These are phyloP conservation scores for Blastosporella zonata DNA, from an alignment of 1,284 basidiomycete genomes.

Conservation along the genomic window DNA sequence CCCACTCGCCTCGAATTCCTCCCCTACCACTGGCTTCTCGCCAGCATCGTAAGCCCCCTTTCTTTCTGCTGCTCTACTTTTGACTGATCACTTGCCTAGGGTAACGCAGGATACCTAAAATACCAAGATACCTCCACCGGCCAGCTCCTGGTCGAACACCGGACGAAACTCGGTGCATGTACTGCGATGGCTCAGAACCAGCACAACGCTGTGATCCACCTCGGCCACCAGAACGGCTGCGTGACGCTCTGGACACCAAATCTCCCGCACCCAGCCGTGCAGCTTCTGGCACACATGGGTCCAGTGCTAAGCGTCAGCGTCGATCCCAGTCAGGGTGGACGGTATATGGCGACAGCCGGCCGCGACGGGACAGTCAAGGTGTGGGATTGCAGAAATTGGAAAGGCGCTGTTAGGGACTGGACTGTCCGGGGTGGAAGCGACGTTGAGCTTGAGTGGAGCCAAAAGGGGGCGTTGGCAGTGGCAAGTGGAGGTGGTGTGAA, in stretches of 20 bases:
- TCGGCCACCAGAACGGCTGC: slow-evolving; percentile 90
- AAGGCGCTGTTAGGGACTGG: slow-evolving; percentile 83
- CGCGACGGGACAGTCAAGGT: slow-evolving; percentile 88
- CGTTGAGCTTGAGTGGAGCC: slow-evolving; percentile 73
- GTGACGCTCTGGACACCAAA: slow-evolving; percentile 98
- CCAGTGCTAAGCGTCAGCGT: slow-evolving; percentile 82
- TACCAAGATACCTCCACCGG: slow-evolving; percentile 98
- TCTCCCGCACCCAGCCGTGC: slow-evolving; percentile 86
- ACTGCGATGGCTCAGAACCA: slow-evolving; percentile 88
- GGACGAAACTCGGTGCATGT: slow-evolving; percentile 89
- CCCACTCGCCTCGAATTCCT: slow-evolving; percentile 90
- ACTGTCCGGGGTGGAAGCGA: slow-evolving; percentile 56
- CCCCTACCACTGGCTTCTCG: slow-evolving; percentile 95
- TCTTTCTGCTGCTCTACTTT: not conserved
- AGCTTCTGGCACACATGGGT: slow-evolving; percentile 88
- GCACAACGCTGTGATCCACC: slow-evolving; percentile 89
- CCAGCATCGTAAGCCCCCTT: slow-evolving; percentile 63
- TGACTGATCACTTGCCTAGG: slow-evolving; percentile 41
- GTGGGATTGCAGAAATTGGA: slow-evolving; percentile 98
- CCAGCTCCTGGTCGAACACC: slow-evolving; percentile 81
- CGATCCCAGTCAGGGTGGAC: slow-evolving; percentile 79
- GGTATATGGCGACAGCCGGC: slow-evolving; percentile 91
- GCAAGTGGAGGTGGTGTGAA: slow-evolving; percentile 81
- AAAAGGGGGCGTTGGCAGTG: slow-evolving; percentile 81
- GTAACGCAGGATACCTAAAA: slow-evolving; percentile 87